Conservation (phyloP, 805 yeast species). For the Jamesozyma rosinii region DNA sequence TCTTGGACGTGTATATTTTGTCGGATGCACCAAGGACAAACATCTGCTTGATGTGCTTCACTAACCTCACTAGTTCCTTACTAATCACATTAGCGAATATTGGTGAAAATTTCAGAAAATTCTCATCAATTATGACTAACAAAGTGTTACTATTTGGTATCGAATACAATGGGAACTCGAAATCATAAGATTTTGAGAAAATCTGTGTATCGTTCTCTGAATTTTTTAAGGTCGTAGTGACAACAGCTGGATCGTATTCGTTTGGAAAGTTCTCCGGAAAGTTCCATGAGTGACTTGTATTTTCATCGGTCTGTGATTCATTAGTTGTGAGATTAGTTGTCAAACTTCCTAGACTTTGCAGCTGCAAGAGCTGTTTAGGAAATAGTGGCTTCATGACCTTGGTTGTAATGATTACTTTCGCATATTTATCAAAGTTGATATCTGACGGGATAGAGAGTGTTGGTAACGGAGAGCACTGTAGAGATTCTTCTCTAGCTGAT, state of each 20-base stretch:
- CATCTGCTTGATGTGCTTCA: constrained; percentile 31
- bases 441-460: constrained; percentile 16
- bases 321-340: constrained; percentile 7
- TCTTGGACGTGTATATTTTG: constrained; percentile 18
- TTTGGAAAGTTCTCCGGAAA: constrained; percentile 24
- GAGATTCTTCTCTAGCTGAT: constrained; percentile 16
- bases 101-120: constrained; percentile 29
- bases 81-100: constrained; percentile 29
- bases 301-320: background rate
- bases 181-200: constrained; percentile 6
- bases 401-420: constrained; percentile 17
- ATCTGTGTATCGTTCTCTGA: constrained; percentile 1
- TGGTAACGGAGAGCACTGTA: constrained; percentile 27
- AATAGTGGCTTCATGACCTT: constrained; percentile 24
- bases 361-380: constrained; percentile 12
- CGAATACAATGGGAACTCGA: constrained; percentile 16
- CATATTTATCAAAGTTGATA: constrained; percentile 10
- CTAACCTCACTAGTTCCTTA: constrained; percentile 13
- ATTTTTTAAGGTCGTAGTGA: background rate
- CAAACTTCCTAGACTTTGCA: constrained; percentile 13
- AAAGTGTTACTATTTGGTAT: constrained; percentile 11
- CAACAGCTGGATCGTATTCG: constrained; percentile 14
- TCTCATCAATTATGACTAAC: constrained; percentile 23
- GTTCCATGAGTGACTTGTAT: constrained; percentile 13
- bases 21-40: constrained; percentile 24